Percentiles rank a stretch among this genome's conserved stretches.
phyloP scores from a whole-genome alignment of 495 filamentous ascomycete species.

The Aspergillus funiculosus region DNA sequence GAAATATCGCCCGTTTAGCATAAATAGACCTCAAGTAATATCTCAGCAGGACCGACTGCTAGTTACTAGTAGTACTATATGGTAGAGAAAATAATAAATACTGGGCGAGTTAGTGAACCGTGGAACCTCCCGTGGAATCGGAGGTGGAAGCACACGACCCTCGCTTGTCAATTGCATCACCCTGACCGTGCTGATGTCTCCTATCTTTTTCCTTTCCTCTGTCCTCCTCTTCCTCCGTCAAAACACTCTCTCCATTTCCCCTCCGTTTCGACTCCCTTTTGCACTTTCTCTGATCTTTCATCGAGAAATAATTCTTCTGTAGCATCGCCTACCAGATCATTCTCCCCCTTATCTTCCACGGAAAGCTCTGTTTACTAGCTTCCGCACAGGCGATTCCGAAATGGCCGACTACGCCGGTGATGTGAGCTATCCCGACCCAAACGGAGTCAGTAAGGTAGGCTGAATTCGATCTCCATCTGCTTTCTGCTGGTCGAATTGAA shows the following conservation, averaged over 20 bases:
- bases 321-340: not conserved
- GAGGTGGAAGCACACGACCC: conserved; percentile 23
- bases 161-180: conserved; percentile 36
- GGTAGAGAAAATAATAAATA: not conserved
- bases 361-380: conserved; percentile 12
- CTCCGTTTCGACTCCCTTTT: conserved; percentile 15
- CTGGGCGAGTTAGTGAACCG: not conserved
- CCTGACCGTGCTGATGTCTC: conserved; percentile 20
- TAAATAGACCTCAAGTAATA: too few relatives aligned
- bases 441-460: conserved; percentile 40
- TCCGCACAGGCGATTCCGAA: conserved; percentile 14
- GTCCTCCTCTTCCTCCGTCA: conserved; percentile 11
- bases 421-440: conserved; percentile 41
- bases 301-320: not conserved
- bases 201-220: conserved; percentile 23
- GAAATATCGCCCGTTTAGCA: too few relatives aligned
- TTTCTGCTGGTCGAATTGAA: conserved; percentile 6
- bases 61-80: too few relatives aligned
- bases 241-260: conserved; percentile 11
- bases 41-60: too few relatives aligned
- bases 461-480: not conserved
- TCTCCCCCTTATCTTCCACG: conserved; percentile 1
- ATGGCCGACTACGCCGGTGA: conserved; percentile 25
- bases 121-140: conserved; percentile 9
- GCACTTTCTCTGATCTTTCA: conserved; percentile 24